Conservation (phyloP, 208 protist genomes). For the Crithidia sp. region DNA sequence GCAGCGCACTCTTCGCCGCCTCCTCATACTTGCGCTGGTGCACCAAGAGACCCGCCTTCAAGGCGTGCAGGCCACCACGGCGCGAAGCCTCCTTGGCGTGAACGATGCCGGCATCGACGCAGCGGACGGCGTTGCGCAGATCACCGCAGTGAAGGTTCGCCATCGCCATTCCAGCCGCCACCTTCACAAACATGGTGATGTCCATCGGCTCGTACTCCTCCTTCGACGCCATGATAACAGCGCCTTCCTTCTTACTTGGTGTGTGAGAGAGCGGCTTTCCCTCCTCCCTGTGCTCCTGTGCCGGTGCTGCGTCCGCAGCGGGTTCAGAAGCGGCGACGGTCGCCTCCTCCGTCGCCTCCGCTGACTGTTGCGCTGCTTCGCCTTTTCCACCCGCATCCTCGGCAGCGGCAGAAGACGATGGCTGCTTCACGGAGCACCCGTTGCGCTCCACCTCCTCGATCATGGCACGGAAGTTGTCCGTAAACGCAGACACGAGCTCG, state of each 20-base stretch:
- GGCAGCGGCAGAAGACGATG: background rate
- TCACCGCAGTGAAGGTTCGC: constrained; percentile 86
- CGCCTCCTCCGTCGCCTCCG: background rate
- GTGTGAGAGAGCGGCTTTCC: background rate
- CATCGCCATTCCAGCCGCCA: constrained; percentile 80
- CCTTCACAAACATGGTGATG: constrained; percentile 81
- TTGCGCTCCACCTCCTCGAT: constrained; percentile 84
- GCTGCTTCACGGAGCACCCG: constrained; percentile 57
- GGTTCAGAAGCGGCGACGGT: background rate
- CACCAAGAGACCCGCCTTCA: constrained; percentile 83
- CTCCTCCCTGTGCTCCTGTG: background rate
- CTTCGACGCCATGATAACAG: constrained; percentile 59
- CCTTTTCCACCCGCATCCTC: background rate
- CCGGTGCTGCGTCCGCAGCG: background rate
- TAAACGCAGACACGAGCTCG: constrained; percentile 76
- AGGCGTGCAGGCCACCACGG: constrained; percentile 73
- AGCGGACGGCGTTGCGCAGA: constrained; percentile 71
- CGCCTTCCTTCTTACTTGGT: background rate
- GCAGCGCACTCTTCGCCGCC: constrained; percentile 56
- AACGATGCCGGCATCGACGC: constrained; percentile 68
- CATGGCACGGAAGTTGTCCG: constrained; percentile 81
- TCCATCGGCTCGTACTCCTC: constrained; percentile 76
- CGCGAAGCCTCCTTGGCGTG: constrained; percentile 71
- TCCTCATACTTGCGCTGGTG: constrained; percentile 77
- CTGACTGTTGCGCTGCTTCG: background rate